Base-by-base conservation (phyloP, 305 asterid genomes). In the Andrographis paniculata region DNA sequence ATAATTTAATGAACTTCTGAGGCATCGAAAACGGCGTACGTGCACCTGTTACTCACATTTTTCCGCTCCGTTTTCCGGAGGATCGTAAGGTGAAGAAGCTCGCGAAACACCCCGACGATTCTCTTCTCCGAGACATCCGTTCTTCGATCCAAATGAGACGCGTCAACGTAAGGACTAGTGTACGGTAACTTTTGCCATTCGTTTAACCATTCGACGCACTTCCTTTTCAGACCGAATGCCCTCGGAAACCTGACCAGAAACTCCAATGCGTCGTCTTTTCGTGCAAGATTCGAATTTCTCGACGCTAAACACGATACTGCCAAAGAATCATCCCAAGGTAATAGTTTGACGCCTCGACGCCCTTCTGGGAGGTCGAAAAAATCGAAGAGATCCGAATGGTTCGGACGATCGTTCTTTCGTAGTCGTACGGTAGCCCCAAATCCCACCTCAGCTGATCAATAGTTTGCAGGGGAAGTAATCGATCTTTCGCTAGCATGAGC, bases 361-460 rank as follows among this genome's bases (percentile, higher is more conserved):
- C 59, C 88, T 58, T 89, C 84, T 10, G 77, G 67, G 6, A 86
- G 91, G 35, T 45, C 58, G 53, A 82, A 69, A 16, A 58, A 65
- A 45, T 72, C 55, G 55, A 86, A 80, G 39, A 81, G 58, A 13
- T 78, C 76, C 0, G 88, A 66, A 60, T 62, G 72, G 55, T 62
- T 58, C 10, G 36, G 9, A 79, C 18, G 14, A 77, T 66, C 17
- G 70, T 67, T 33, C 50, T 64, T 55, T 44, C 64, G 40, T 73
- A 91, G 73, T 77, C 88, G 61, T 40, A 69, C 0, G 95, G 96
- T 66, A 91, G 67, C 0, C 89, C 93, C 45, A 91, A 60, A 55
- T 86, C 96, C 96, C 95, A 91, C 53, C 79, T 76, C 33, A 91
- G 60, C 73, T 83, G 95, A 62, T 86, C 95, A 53, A 91, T 60